Evolutionary conservation across 805 yeast genomes (phyloP).

Genomic region (Yamadazyma endophytica): DNA sequence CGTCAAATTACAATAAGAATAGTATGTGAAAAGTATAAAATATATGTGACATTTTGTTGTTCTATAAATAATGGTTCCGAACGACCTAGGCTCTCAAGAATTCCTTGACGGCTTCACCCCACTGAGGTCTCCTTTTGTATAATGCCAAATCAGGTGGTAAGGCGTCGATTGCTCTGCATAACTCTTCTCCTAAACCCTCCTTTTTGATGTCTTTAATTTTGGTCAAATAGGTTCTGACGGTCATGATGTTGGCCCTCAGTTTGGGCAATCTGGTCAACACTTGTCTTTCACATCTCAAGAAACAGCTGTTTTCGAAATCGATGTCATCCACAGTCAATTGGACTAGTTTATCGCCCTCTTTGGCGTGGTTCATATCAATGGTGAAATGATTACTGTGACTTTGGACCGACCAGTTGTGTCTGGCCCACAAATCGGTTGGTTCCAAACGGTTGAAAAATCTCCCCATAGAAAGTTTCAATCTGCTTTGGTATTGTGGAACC

Average conservation of each 20-base stretch:
- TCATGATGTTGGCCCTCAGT: conserved; percentile 32
- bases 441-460: conserved; percentile 56
- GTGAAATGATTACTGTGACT: conserved; percentile 41
- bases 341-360: conserved; percentile 22
- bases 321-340: conserved; percentile 23
- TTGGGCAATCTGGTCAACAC: conserved; percentile 32
- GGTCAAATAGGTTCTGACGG: conserved; percentile 34
- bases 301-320: conserved; percentile 31
- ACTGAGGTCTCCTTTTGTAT: conserved; percentile 30
- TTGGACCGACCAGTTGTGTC: conserved; percentile 72
- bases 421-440: conserved; percentile 51
- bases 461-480: conserved; percentile 61
- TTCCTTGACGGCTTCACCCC: conserved; percentile 37
- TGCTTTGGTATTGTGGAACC: conserved; percentile 61
- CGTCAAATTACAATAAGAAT: conserved; percentile 38
- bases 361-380: conserved; percentile 27
- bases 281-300: conserved; percentile 35
- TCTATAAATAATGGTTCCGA: conserved; percentile 1
- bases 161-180: conserved; percentile 29
- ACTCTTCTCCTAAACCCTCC: conserved; percentile 29
- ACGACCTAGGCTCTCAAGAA: conserved; percentile 15
- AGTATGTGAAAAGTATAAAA: background rate
- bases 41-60: too few relatives aligned
- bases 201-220: conserved; percentile 23
- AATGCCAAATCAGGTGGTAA: conserved; percentile 36